Evolutionary conservation across 2,329 filamentous ascomycete genomes (phyloP), one percentile per base, ranked within the genome.

Genomic region (Cladophialophora psammophila): DNA sequence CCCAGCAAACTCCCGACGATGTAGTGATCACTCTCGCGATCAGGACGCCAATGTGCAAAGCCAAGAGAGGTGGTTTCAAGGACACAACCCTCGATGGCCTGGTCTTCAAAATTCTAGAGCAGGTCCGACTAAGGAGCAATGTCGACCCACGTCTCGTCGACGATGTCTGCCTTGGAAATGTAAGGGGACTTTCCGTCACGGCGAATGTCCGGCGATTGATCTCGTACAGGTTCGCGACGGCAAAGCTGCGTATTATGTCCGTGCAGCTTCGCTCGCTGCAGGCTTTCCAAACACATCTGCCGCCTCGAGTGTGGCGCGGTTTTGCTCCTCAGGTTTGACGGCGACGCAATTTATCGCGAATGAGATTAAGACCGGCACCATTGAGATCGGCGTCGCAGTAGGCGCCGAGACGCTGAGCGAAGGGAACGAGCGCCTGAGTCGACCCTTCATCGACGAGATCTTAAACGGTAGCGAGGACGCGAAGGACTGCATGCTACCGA

Each of bases 291-390:
- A 95, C 83, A 97, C 94, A 5, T 86, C 92, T 57, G 87, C 88
- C 71, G 92, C 91, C 71, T 94, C 87, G 52, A 90, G 91, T 48
- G 86, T 96, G 66, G 98, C 97, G 85, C 91, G 95, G 69, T 98
- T 98, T 88, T 99, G 95, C 86, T 96, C 93, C 42, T 97, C 94
- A 0, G 95, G 95, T 38, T 89, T 99, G 72, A 96, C 97, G 82
- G 94, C 94, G 64, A 92, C 94, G 5, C 94, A 96, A 80, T 93
- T 97, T 76, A 96, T 98, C 73, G 94, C 95, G 59, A 90, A 95
- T 81, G 87, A 93, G 77, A 97, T 99, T 79, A 79, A 85, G 65
- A 82, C 84, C 60, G 93, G 94, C 69, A 87, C 86, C 73, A 98
- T 99, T 78, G 90, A 96, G 66, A 80, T 96, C 71, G 95, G 95